Conservation (phyloP, 2,329 filamentous ascomycete genomes). For the Colletotrichum sp. region DNA sequence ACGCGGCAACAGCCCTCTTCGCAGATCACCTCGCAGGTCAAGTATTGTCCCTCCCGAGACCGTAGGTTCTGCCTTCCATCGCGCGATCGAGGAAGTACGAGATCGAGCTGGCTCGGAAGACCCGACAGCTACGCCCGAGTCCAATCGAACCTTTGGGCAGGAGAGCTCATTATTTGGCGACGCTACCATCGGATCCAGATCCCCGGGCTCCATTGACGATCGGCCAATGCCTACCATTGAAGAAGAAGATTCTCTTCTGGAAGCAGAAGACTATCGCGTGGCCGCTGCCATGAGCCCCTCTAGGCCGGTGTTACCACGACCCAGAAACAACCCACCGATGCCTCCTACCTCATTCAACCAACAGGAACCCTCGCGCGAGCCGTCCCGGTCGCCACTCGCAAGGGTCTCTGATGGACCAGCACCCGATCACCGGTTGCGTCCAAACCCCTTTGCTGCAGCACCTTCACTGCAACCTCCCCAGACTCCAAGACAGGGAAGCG, state of each 20-base stretch:
- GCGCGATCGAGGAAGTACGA: background rate
- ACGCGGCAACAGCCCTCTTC: background rate
- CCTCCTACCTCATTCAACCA: background rate
- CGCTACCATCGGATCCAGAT: background rate
- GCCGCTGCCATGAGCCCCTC: background rate
- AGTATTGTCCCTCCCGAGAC: background rate
- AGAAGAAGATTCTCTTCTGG: background rate
- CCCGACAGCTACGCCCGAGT: background rate
- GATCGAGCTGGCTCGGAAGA: background rate
- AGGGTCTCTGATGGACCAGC: background rate
- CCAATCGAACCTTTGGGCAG: slow-evolving; percentile 15
- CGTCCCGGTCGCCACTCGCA: background rate
- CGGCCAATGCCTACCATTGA: background rate
- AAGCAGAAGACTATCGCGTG: background rate
- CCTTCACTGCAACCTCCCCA: background rate
- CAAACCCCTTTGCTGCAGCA: background rate
- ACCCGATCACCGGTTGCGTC: background rate
- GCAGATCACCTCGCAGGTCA: background rate
- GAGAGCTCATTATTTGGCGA: slow-evolving; percentile 18
- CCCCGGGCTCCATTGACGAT: background rate
- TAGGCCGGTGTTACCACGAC: background rate
- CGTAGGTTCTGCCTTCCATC: background rate
- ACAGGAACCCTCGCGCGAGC: background rate
- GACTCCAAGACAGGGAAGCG: background rate
- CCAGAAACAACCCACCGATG: background rate